A percentile compares a stretch with the other conserved stretches of the same genome.
Conservation (phyloP, 805 yeast genomes). For the Candida parachauliodes region DNA sequence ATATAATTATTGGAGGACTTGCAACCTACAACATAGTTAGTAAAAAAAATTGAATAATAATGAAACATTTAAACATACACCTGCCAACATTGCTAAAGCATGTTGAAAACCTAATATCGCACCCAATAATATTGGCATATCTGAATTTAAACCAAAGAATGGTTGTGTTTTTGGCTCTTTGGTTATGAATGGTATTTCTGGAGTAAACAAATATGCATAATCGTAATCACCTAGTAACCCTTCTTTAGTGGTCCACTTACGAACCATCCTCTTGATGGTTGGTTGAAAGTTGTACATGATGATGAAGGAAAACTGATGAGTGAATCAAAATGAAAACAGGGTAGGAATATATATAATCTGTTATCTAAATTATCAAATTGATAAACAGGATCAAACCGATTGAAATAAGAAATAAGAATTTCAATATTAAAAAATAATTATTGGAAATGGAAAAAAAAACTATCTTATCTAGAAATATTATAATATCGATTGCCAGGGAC, state of each 20-base stretch:
- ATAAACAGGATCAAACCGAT: conserved; percentile 2
- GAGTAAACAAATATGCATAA: conserved; percentile 75
- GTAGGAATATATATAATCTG: background rate
- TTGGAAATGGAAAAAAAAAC: background rate
- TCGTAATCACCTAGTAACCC: conserved; percentile 88
- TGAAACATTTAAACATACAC: conserved; percentile 65
- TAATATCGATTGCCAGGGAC: too few relatives aligned
- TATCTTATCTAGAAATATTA: too few relatives aligned
- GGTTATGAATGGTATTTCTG: conserved; percentile 65
- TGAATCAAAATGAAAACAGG: background rate
- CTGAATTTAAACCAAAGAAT: conserved; percentile 75
- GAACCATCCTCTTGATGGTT: conserved; percentile 1
- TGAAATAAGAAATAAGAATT: background rate
- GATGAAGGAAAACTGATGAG: background rate
- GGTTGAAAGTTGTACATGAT: conserved; percentile 5
- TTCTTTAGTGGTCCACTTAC: conserved; percentile 65
- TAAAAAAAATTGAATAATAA: too few relatives aligned
- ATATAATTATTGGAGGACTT: conserved; percentile 70
- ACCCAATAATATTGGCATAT: conserved; percentile 79
- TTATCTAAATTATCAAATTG: too few relatives aligned
- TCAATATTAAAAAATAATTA: background rate
- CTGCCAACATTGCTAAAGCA: conserved; percentile 87
- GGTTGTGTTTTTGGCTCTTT: conserved; percentile 57
- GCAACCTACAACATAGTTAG: too few relatives aligned
- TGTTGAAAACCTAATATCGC: conserved; percentile 82